Evolutionary conservation across 306 rosid genomes (phyloP), one percentile per base, ranked within the genome.

Genomic region (Prunus campanulata): DNA sequence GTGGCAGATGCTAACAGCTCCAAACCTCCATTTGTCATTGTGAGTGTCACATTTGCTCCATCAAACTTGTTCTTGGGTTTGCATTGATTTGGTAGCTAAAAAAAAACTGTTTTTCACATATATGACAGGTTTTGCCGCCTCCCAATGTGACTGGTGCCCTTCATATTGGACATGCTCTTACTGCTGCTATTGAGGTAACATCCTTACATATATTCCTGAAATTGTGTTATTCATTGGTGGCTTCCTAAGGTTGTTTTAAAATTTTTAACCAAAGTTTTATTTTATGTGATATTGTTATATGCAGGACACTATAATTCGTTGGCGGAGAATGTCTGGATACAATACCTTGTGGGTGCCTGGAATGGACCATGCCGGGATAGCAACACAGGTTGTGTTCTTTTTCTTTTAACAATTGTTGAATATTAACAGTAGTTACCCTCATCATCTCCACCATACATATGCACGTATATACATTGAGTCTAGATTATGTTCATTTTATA

Each of bases 321-420:
- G 99, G 99, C 82, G 90, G 54, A 89, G 93, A 84, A 95, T 95
- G 99, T 87, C 90, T 54, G 98, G 99, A 72, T 90, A 83, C 87
- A 95, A 95, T 87, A 39, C 91, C 76, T 76, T 95, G 89, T 95
- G 99, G 98, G 97, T 95, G 78, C 99, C 99, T 81, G 93, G 97
- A 80, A 85, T 90, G 92, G 99, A 95, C 85, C 99, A 95, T 80
- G 97, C 99, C 11, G 98, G 98, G 79, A 92, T 92, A 65, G 99
- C 99, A n/a, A 95, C 99, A 35, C 97, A 95, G 99, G 97, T 90
- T 72, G 52, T 78, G 7, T 72, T 54, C 71, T 71, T 67, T 74
- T 75, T 55, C 15, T 1, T 72, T 65, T 42, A 10, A 56, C 46
- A 72, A 6, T 10, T 51, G 15, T 13, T 6, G 64, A 71, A 24